Base-by-base conservation (phyloP, 2,329 filamentous ascomycete genomes). In the Diaporthe sp. region DNA sequence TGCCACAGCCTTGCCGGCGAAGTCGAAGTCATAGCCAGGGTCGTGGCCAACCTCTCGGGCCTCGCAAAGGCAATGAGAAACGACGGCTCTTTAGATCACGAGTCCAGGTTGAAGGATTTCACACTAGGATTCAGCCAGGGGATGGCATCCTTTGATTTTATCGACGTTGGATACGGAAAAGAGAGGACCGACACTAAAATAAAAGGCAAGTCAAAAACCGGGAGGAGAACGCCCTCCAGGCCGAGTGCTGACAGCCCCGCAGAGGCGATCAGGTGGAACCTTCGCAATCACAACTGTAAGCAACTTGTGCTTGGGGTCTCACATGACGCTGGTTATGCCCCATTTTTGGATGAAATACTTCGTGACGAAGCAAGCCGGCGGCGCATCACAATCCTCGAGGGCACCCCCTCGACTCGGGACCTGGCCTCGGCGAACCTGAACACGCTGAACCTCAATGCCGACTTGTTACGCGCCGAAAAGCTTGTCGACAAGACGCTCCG, bases 231-330 rank as follows among this genome's bases (percentile, higher is more conserved):
- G 67, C 31, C 31, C 13, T 12, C 8, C 37, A 34, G 47, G 25
- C 44, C 31, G 9, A 42, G 51, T 61, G 73, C 72, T 79, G 71
- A 79, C 63, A 76, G 76, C 75, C 78, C 37, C 31, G 0, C 77
- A 90, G 89, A 90, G 81, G 85, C 82, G 28, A 85, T 89, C 12
- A 84, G 85, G 63, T 92, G 90, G 87, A 87, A 93, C 81, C 83
- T 93, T 63, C 85, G 86, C 78, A 92, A 92, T 76, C 83, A 86
- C 77, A 92, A 91, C 80, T 93, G 91, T 85, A 90, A 88, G 79
- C 88, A 91, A 78, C 85, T 93, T 65, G 82, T 92, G 47, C 84
- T 93, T 49, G 92, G 91, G 61, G 87, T 92, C 70, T 92, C 90
- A 2, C 91, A 92, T 78, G 90, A 93, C 79, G 85, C 89, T 37